Percentiles rank a stretch among this genome's conserved stretches.
phyloP scores from a whole-genome alignment of 163 green algal genomes.

The Trebouxiophyceae sp. region DNA sequence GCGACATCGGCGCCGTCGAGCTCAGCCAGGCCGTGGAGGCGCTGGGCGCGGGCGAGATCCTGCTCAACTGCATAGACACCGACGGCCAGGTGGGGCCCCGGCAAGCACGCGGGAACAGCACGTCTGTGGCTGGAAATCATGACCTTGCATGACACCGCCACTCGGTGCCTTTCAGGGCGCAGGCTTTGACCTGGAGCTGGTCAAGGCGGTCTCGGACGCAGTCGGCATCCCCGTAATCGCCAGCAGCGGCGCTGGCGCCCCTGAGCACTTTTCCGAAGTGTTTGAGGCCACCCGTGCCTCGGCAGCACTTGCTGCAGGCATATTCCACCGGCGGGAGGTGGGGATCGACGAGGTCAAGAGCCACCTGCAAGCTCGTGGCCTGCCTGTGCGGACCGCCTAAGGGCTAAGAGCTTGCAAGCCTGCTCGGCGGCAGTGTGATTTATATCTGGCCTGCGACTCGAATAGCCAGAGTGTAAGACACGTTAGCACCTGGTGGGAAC shows the following conservation, averaged over 20 bases:
- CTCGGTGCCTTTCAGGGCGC: no score
- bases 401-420: no score
- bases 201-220: constrained; percentile 72
- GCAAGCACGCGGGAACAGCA: no score
- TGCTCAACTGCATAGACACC: constrained; percentile 99
- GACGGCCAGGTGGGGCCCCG: constrained; percentile 51
- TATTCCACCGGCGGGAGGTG: constrained; percentile 95
- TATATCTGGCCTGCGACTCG: no score
- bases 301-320: constrained; percentile 93
- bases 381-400: constrained; percentile 49
- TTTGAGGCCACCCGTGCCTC: constrained; percentile 76
- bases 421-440: no score
- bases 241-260: constrained; percentile 77
- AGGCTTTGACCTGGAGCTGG: constrained; percentile 91
- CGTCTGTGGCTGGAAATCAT: no score
- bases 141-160: no score
- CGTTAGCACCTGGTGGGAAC: no score
- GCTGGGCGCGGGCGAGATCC: constrained; percentile 93
- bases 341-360: constrained; percentile 82
- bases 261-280: constrained; percentile 90
- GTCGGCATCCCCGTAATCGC: constrained; percentile 98
- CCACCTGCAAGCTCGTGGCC: constrained; percentile 62
- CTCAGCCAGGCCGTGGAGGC: constrained; percentile 55
- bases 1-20: constrained; percentile 85
- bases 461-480: no score